phyloP scores from a whole-genome alignment of 2,329 filamentous ascomycete genomes.

The Xylaria sp. region DNA sequence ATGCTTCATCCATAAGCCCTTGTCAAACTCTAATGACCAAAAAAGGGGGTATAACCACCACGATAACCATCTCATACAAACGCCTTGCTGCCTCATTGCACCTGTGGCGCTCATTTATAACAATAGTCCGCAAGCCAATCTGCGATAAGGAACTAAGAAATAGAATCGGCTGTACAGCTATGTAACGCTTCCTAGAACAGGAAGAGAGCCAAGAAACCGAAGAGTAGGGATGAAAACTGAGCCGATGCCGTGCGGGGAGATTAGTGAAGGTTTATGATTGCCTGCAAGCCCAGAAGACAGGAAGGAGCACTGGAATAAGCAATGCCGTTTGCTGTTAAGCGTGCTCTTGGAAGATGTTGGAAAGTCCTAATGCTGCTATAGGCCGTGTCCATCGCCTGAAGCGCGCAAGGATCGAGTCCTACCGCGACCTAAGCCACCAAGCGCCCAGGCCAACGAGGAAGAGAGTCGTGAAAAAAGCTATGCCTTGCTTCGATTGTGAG shows the following conservation, averaged over 20 bases:
- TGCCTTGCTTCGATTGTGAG: conserved; percentile 65
- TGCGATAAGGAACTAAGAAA: not conserved
- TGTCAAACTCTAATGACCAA: not conserved
- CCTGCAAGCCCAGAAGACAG: not conserved
- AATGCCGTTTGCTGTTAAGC: not conserved
- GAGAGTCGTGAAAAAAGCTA: conserved; percentile 57
- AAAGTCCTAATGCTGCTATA: not conserved
- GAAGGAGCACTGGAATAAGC: not conserved
- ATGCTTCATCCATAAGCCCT: not conserved
- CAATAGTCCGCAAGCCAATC: not conserved
- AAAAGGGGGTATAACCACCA: conserved; percentile 20
- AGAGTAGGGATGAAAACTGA: not conserved
- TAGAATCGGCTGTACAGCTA: not conserved
- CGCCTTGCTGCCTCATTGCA: not conserved
- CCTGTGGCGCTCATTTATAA: conserved; percentile 2
- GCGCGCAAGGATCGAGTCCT: conserved; percentile 36
- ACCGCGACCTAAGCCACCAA: conserved; percentile 57
- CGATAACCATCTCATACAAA: not conserved
- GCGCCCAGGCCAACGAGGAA: conserved; percentile 55
- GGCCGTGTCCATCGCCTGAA: conserved; percentile 5
- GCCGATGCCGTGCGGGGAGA: not conserved
- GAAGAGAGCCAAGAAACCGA: not conserved
- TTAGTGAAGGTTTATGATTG: not conserved
- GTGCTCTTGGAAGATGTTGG: not conserved
- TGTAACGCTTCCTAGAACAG: not conserved